Evolutionary conservation across 2,329 filamentous ascomycete genomes (phyloP), one percentile per base, ranked within the genome.

Genomic region (Diaporthe caulivora): DNA sequence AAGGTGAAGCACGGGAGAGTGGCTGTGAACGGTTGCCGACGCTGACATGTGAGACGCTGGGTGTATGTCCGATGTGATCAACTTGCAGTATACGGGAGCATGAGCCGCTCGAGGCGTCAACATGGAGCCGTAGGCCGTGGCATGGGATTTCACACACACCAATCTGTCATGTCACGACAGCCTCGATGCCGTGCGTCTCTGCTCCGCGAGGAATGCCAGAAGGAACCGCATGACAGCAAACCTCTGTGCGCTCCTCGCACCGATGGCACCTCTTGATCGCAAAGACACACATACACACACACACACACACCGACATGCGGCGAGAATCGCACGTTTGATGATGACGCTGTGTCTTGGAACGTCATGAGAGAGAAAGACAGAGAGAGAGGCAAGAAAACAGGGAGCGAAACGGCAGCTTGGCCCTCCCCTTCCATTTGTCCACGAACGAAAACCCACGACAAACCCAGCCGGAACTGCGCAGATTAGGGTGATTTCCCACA

Each of bases 381-480:
- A 34, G 34, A 9, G 5, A 34, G 5, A 34, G 5, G 34, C 9
- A 9, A 5, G 9, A 9, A 34, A 9, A 10, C 26, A 53, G 10
- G 18, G 26, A 21, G 44, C 62, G 26, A 67, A 53, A 8, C 17
- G n/a, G 26, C 44, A 65, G 62, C 29, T 40, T 51, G 37, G 37
- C 37, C 57, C 62, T 37, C 47, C 34, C 49, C 40, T 71, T 62
- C 54, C 54, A 62, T 68, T 72, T 72, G 72, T 42, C 34, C 9
- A 67, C 49, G 34, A 72, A 49, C 62, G 69, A 68, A 42, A 34
- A 44, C 26, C 57, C 42, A 29, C 47, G 31, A 24, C 40, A n/a
- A 18, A 31, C 69, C 29, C 26, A 18, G 34, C 72, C 72, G 69
- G 69, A 65, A 68, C 40, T 62, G 24, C 62, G 70, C 60, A 72